phyloP scores from a whole-genome alignment of 495 filamentous ascomycete genomes.

The Poronia punctata region DNA sequence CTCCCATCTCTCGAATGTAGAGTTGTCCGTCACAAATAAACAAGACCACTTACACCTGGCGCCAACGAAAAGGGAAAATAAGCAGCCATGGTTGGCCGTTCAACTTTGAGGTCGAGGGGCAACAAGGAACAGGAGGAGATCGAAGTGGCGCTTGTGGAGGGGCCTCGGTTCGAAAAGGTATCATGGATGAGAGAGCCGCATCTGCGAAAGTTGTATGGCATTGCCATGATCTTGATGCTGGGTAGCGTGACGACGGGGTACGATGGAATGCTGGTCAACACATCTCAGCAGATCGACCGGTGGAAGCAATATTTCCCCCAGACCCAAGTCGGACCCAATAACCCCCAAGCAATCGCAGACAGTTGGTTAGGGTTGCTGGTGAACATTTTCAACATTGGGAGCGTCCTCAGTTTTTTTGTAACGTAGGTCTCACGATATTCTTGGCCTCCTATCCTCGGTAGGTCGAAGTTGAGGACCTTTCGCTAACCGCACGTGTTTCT shows the following conservation, averaged over 20 bases:
- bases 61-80: no score
- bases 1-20: no score
- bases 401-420: constrained; percentile 57
- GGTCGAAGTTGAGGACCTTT: neutral
- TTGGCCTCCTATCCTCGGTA: no score
- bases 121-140: constrained; percentile 20
- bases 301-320: constrained; percentile 47
- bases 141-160: constrained; percentile 40
- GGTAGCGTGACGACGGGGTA: constrained; percentile 61
- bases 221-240: constrained; percentile 49
- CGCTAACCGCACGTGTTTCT: neutral
- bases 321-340: constrained; percentile 28
- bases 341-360: constrained; percentile 26
- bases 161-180: constrained; percentile 51
- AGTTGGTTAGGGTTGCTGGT: constrained; percentile 57
- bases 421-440: constrained; percentile 29
- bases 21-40: no score
- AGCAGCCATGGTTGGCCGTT: constrained; percentile 1
- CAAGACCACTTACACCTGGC: neutral
- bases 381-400: constrained; percentile 64
- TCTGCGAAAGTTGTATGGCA: constrained; percentile 52
- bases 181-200: constrained; percentile 54
- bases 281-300: constrained; percentile 47
- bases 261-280: constrained; percentile 57
- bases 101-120: constrained; percentile 9